These are phyloP conservation scores for Zanthoxylum bungeanum DNA, from an alignment of 345 rosid species.

Conservation along the genomic window DNA sequence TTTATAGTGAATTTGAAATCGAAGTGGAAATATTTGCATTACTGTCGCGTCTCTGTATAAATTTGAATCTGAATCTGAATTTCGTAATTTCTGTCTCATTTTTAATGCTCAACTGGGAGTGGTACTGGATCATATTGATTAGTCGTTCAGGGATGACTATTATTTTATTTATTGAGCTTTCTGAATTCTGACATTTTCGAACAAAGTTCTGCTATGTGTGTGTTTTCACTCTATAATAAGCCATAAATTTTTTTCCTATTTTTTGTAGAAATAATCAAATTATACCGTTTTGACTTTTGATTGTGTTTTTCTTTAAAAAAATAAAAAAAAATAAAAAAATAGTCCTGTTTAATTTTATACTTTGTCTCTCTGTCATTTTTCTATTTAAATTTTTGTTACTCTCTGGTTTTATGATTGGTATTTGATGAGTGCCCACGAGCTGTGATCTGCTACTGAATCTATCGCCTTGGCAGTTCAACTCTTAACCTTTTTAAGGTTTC, in stretches of 20 bases:
- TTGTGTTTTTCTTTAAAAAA: too few relatives aligned
- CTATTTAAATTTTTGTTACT: slow-evolving; percentile 12
- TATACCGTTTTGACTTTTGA: too few relatives aligned
- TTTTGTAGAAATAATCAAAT: too few relatives aligned
- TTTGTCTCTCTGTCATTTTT: background rate
- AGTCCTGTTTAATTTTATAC: too few relatives aligned
- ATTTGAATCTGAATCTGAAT: background rate
- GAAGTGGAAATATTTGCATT: background rate
- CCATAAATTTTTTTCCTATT: too few relatives aligned
- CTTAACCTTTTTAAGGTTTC: background rate
- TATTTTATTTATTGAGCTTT: background rate
- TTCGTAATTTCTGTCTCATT: background rate
- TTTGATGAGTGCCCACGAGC: slow-evolving; percentile 2
- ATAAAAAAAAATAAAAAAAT: too few relatives aligned
- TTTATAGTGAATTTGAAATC: background rate
- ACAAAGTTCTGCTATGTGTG: too few relatives aligned
- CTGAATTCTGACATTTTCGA: background rate
- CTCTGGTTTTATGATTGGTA: background rate
- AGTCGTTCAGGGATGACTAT: background rate
- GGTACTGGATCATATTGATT: background rate
- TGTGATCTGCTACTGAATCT: background rate
- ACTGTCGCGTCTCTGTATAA: background rate
- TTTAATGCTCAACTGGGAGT: background rate
- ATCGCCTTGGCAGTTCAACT: background rate
- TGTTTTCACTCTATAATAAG: too few relatives aligned